A percentile compares a stretch with the other conserved stretches of the same genome.
phyloP scores from a whole-genome alignment of 495 filamentous ascomycete genomes.

The Pseudoneurospora amorphoporcata region DNA sequence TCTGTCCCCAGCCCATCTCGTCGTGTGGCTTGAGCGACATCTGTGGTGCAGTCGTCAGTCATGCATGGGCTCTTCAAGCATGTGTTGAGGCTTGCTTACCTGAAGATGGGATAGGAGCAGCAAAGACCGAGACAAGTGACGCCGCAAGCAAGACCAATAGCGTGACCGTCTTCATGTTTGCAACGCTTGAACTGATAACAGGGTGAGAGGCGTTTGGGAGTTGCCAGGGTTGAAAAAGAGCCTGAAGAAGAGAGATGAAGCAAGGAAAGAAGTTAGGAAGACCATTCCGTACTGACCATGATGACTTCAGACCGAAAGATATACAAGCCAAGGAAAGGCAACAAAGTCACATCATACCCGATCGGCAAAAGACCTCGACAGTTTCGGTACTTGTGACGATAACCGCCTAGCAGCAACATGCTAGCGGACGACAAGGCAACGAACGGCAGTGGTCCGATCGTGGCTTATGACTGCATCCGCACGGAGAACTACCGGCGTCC shows the following conservation, averaged over 20 bases:
- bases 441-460: neutral
- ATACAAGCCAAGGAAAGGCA: neutral
- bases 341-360: neutral
- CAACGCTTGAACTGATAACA: neutral
- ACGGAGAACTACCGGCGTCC: neutral
- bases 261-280: neutral
- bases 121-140: neutral
- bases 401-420: neutral
- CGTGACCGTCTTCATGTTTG: neutral
- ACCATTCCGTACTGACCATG: neutral
- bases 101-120: neutral
- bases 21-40: neutral
- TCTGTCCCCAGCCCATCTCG: neutral
- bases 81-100: neutral
- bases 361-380: neutral
- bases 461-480: neutral
- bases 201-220: neutral
- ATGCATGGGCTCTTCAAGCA: neutral
- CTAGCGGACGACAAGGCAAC: neutral
- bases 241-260: neutral
- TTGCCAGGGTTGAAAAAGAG: neutral
- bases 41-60: neutral
- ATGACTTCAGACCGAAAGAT: neutral
- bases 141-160: neutral
- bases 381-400: neutral